Base-by-base conservation (phyloP, 345 rosid species). In the Adansonia digitata region DNA sequence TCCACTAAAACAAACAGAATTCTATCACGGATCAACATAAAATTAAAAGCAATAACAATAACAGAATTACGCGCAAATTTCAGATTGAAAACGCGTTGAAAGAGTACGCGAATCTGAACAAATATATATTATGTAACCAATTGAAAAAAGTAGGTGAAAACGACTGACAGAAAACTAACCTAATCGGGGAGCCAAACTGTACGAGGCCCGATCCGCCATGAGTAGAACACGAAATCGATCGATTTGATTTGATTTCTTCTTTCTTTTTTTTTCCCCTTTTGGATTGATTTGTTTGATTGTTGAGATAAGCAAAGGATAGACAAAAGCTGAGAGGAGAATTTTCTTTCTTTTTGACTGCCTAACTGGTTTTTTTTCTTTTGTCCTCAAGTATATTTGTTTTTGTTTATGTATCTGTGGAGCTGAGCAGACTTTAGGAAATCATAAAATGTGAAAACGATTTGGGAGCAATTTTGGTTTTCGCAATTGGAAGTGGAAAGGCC, bases 201-300 rank as follows among this genome's bases (percentile, higher is more conserved):
- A 77, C 52, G 87, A 84, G 62, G 81, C 76, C 7, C 82, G 89
- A 86, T 84, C 84, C 80, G 80, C 86, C 89, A 84, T 84, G 77
- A 78, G 24, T 29, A 40, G 72, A 69, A 72, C 49, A 27, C 53
- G 61, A 73, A 48, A 69, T 69, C 26, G 40, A 48, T 12, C 26
- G 72, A 46, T 48, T 69, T 17, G 45, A 59, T 13, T 27, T 57
- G 63, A 57, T 57, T 51, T 51, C n/a, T 3, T 31, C 3, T 31
- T 31, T 3, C 3, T 31, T 2, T 43, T 43, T 42, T 52, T 4
- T 26, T 56, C 11, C 9, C 9, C 45, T 27, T 68, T 26, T 15
- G 0, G 46, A 48, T 68, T 69, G 53, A 48, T 48, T 69, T 46
- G 72, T 27, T 48, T 48, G 72, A 46, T 68, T 69, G 26, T 29